Evolutionary conservation across 164 flowering plant species (phyloP).

Genomic region (Berberis thunbergii): DNA sequence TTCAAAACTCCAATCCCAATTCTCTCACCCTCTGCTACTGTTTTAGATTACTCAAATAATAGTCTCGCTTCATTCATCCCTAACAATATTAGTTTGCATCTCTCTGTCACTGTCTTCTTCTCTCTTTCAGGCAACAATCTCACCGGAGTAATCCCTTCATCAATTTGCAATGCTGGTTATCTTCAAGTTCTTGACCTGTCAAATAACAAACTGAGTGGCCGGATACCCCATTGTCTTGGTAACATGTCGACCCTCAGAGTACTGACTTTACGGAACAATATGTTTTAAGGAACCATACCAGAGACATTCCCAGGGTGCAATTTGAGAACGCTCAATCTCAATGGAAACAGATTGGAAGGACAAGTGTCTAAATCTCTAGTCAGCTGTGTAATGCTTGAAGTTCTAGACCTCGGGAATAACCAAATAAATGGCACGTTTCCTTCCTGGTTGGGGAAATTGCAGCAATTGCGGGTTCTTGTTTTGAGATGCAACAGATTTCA

Average conservation of each 20-base stretch:
- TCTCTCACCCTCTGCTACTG: constrained; percentile 12
- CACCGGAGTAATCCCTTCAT: constrained; percentile 17
- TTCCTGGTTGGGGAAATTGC: constrained; percentile 24
- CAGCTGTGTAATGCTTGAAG: constrained; percentile 41
- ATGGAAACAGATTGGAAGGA: constrained; percentile 36
- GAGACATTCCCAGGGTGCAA: constrained; percentile 23
- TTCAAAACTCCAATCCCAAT: constrained; percentile 31
- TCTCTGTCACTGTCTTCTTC: constrained; percentile 12
- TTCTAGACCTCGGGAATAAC: constrained; percentile 53
- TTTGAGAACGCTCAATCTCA: constrained; percentile 37
- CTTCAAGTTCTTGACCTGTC: constrained; percentile 50
- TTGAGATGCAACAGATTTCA: constrained; percentile 40
- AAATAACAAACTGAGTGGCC: constrained; percentile 30
- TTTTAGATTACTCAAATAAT: constrained; percentile 48
- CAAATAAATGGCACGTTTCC: constrained; percentile 37
- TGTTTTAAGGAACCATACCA: constrained; percentile 31
- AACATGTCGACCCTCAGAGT: constrained; percentile 16
- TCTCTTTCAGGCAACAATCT: constrained; percentile 26
- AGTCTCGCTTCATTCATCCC: constrained; percentile 25
- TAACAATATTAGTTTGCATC: constrained; percentile 10
- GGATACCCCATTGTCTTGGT: constrained; percentile 36
- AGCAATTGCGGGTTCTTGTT: constrained; percentile 45
- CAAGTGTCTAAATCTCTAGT: constrained; percentile 37
- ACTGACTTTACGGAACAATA: constrained; percentile 38
- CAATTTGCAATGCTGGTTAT: constrained; percentile 32